Evolutionary conservation across 2,329 filamentous ascomycete species (phyloP).

Genomic region (Pleomassaria siparia): DNA sequence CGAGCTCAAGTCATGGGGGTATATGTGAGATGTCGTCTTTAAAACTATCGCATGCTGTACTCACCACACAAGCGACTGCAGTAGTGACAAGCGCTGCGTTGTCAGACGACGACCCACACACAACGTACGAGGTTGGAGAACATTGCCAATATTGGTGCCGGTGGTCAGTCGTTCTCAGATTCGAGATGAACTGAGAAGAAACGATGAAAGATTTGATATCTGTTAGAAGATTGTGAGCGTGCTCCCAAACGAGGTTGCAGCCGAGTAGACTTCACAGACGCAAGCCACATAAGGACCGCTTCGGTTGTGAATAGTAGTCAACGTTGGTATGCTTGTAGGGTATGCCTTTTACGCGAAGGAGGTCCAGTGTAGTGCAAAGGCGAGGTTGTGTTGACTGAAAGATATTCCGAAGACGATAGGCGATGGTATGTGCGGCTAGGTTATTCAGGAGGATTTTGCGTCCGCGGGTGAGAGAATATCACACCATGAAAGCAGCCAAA

Average conservation of each 20-base stretch:
- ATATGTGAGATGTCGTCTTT: slow-evolving; percentile 26
- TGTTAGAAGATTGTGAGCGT: slow-evolving; percentile 1
- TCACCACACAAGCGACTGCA: slow-evolving; percentile 11
- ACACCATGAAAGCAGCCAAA: too few species aligned
- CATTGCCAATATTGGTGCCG: slow-evolving; percentile 15
- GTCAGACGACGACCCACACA: slow-evolving; percentile 9
- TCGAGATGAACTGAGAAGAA: background rate
- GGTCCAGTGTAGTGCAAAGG: background rate
- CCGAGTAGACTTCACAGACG: background rate
- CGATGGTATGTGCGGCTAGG: too few species aligned
- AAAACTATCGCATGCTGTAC: slow-evolving; percentile 21
- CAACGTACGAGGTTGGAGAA: slow-evolving; percentile 2
- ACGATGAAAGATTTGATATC: slow-evolving; percentile 2
- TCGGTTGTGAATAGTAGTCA: background rate
- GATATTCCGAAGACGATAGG: too few species aligned
- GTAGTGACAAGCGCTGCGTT: slow-evolving; percentile 15
- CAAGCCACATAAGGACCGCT: background rate
- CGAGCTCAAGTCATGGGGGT: slow-evolving; percentile 15
- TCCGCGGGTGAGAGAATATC: too few species aligned
- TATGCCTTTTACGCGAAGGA: background rate
- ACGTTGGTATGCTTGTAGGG: background rate
- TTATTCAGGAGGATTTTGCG: too few species aligned
- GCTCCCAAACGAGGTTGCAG: background rate
- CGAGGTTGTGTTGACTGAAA: too few species aligned
- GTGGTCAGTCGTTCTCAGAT: slow-evolving; percentile 1